Conservation (phyloP, 331 rosid species). For the Quercus phellos region DNA sequence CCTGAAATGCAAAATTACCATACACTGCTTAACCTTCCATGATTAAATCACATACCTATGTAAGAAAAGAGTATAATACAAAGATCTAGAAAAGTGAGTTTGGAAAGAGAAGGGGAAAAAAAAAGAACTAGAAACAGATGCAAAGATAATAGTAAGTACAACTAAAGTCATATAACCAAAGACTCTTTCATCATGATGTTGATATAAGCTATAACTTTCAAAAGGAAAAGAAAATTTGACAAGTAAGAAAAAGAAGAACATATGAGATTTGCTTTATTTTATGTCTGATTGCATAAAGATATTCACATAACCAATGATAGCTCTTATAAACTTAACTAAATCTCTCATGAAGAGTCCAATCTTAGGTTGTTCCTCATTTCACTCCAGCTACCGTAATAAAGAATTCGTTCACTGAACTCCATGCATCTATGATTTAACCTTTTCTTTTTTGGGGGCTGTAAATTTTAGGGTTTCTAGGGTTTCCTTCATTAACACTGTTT, state of each 20-base stretch:
- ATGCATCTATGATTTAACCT: constrained; percentile 18
- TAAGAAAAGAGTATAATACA: constrained; percentile 22
- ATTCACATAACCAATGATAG: not conserved
- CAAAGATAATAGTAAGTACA: constrained; percentile 34
- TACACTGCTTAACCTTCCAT: constrained; percentile 5
- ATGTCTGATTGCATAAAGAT: not conserved
- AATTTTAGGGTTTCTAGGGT: constrained; percentile 25
- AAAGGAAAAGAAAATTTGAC: constrained; percentile 30
- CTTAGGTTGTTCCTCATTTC: not conserved
- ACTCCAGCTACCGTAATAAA: not conserved
- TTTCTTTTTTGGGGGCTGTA: constrained; percentile 16
- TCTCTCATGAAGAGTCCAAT: no score
- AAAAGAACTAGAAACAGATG: constrained; percentile 28
- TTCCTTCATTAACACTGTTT: constrained; percentile 1
- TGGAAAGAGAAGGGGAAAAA: constrained; percentile 33
- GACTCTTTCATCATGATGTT: constrained; percentile 48
- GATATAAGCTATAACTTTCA: constrained; percentile 43
- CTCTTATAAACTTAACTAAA: not conserved
- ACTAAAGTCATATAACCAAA: constrained; percentile 36
- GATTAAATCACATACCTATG: constrained; percentile 6
- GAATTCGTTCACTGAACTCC: constrained; percentile 22
- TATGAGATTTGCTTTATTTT: constrained; percentile 24
- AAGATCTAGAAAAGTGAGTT: constrained; percentile 29
- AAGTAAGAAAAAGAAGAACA: constrained; percentile 29
- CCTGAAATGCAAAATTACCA: constrained; percentile 37